Base-by-base conservation (phyloP, 768 basidiomycete species). In the Krasilnikovozyma curviuscula region DNA sequence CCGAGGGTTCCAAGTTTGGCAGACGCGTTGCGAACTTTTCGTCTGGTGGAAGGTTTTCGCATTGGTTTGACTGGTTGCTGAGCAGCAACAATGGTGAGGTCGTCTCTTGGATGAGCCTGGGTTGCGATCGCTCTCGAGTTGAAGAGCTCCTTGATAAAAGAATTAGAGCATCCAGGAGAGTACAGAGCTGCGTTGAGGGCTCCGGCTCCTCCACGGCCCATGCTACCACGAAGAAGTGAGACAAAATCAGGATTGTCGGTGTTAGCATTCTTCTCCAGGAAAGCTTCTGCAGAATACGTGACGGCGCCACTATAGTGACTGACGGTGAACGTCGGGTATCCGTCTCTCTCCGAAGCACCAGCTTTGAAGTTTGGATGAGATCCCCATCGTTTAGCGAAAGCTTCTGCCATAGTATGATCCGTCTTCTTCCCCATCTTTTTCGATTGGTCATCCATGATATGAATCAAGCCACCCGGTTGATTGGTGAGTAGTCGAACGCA, bases 391-490 rank as follows among this genome's bases (percentile, higher is more conserved):
- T 95, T 97, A 40, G 74, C 70, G 60, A 95, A 85, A 0, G 89
- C 84, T 57, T 93, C 86, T 8, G 89, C 76, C 85, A 97, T 93
- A 0, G 81, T 83, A 46, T 79, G 74, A 57, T 91, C 85, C 2
- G 79, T 89, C 74, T 89, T 88, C 67, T 86, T 89, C 50, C 76
- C 79, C 48, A 74, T 73, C 32, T 82, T 72, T 12, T 81, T 73
- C 1, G 88, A 82, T 64, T 93, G 88, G 60, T 97, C 91, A 60
- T 97, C 89, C 81, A 95, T 84, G 64, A 97, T 95, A 58, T 91
- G 85, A 45, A 95, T 77, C 28, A 98, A 69, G 2, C 93, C 93
- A 9, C 88, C 89, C 1, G 83, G 86, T 46, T 70, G 70, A 59
- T 84, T 79, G 60, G 86, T 80, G 34, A 97, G 67, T 27, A 98